Base-by-base conservation (phyloP, 306 rosid genomes). In the Vicia faba region DNA sequence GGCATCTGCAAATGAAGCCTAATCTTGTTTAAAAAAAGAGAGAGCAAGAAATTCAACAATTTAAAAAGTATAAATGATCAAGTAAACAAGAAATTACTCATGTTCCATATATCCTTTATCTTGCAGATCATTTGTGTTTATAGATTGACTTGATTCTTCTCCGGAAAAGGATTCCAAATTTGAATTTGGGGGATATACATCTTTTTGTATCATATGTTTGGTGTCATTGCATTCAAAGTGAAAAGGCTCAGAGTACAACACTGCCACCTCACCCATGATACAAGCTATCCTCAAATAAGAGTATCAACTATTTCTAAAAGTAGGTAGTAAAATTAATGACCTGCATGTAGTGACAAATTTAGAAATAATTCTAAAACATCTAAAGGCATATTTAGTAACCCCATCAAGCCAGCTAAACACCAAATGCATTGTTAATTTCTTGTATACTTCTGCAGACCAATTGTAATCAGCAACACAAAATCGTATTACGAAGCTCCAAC, bases 391-490 rank as follows among this genome's bases (percentile, higher is more conserved):
- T 48, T 50, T 66, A 83, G 84, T 75, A 80, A 73, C 84, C 96
- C 87, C 82, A 77, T 81, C 89, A 87, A 78, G 78, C 85, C 88
- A 84, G 80, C 81, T 60, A 79, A 85, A 51, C 58, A 84, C 81
- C 69, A 53, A 86, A 75, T 81, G 80, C 49, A 87, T 78, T 58
- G 79, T 78, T 64, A 95, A 79, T 83, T 83, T 84, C 96, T 83
- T 87, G 91, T 75, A 85, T 9, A 85, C 86, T 74, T 88, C 87
- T 26, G 91, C 75, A 83, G 88, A 78, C 61, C 83, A 80, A 78
- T 60, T 75, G 95, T 75, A 84, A 91, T 81, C 93, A 86, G 91
- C 93, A 76, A 82, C 82, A 84, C 82, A 82, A 66, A 85, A 84
- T 73, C 71, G 82, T 82, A 77, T 79, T 74, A 83, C 73, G 79